Conservation (phyloP, 2,329 filamentous ascomycete genomes). For the Penicillium aurantiogriseum region DNA sequence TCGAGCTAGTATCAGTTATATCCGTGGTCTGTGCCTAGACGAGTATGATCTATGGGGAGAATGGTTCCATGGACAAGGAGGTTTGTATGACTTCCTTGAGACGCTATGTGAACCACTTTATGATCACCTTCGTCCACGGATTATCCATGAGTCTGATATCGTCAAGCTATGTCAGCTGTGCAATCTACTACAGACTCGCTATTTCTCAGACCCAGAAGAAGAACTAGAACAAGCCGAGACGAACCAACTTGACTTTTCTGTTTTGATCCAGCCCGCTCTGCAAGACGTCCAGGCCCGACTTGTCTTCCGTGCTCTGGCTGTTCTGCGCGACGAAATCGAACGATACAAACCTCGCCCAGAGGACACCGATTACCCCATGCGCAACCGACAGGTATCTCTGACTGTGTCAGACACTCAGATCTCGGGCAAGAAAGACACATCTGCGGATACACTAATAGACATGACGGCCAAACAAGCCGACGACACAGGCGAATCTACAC, state of each 20-base stretch:
- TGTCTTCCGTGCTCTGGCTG: conserved; percentile 63
- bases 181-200: conserved; percentile 63
- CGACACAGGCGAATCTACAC: conserved; percentile 48
- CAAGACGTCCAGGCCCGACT: conserved; percentile 66
- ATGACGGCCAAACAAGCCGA: conserved; percentile 50
- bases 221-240: conserved; percentile 51
- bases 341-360: conserved; percentile 63
- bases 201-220: conserved; percentile 59
- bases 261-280: conserved; percentile 62
- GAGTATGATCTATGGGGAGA: conserved; percentile 67
- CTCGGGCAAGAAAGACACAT: conserved; percentile 54
- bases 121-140: conserved; percentile 63
- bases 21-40: conserved; percentile 64
- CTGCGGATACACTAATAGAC: conserved; percentile 39
- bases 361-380: conserved; percentile 63
- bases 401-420: conserved; percentile 47
- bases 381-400: conserved; percentile 46
- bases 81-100: conserved; percentile 65
- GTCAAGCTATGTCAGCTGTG: conserved; percentile 67
- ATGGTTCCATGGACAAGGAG: conserved; percentile 64
- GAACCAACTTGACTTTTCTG: conserved; percentile 61
- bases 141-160: conserved; percentile 65
- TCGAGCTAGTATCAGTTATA: conserved; percentile 62
- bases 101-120: conserved; percentile 66
- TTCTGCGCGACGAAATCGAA: conserved; percentile 66